These are phyloP conservation scores for Helichrysum umbraculigerum DNA, from an alignment of 129 eudicot species.

Conservation along the genomic window DNA sequence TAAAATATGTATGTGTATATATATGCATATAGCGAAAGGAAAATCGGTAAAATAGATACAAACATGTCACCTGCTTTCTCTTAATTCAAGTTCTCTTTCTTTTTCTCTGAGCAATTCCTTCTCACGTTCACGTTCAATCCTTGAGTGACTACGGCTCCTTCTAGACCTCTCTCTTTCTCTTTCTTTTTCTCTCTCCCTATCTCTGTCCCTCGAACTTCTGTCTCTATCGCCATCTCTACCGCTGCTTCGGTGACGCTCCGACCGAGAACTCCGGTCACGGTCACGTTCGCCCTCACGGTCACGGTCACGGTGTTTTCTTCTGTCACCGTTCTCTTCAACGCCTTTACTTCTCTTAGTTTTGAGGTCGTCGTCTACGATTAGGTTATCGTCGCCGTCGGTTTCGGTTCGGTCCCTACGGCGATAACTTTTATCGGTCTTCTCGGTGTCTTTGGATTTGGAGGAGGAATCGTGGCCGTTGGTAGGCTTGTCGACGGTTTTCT, in stretches of 20 bases:
- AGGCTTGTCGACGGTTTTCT: no score
- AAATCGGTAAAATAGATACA: neutral
- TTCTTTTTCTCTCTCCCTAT: conserved; percentile 17
- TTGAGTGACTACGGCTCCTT: conserved; percentile 46
- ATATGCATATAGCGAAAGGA: neutral
- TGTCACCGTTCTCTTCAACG: conserved; percentile 46
- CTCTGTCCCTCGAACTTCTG: conserved; percentile 19
- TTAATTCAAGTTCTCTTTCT: conserved; percentile 56
- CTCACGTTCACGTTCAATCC: conserved; percentile 57
- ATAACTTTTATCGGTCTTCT: no score
- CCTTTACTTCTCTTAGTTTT: conserved; percentile 36
- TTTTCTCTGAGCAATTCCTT: conserved; percentile 47
- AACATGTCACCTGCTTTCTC: conserved; percentile 76
- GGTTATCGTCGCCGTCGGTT: no score
- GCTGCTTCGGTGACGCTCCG: conserved; percentile 12
- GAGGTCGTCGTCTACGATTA: no score
- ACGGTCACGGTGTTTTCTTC: conserved; percentile 28
- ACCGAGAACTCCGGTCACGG: conserved; percentile 20
- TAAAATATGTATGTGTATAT: no score
- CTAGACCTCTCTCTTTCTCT: conserved; percentile 31
- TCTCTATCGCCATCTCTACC: conserved; percentile 36
- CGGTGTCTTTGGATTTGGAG: no score
- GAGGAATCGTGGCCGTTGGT: no score
- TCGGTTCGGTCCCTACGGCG: no score
- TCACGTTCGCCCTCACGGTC: neutral